Evolutionary conservation across 345 rosid genomes (phyloP).

Genomic region (Populus pruinosa): DNA sequence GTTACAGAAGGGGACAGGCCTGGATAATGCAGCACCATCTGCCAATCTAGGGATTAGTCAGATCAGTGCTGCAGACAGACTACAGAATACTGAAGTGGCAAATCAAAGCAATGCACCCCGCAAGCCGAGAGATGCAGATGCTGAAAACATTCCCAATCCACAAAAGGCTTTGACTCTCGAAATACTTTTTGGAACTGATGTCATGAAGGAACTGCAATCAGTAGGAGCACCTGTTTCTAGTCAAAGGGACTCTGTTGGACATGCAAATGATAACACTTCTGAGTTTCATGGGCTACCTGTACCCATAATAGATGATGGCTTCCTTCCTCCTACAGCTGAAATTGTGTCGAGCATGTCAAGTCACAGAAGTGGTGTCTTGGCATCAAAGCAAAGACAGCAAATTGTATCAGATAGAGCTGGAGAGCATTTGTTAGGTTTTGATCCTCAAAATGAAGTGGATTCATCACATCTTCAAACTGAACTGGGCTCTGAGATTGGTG

Average conservation of each 20-base stretch:
- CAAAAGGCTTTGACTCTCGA: slow-evolving; percentile 79
- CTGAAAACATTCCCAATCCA: slow-evolving; percentile 28
- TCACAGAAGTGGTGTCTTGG: slow-evolving; percentile 24
- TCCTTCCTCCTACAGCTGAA: slow-evolving; percentile 29
- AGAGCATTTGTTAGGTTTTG: slow-evolving; percentile 41
- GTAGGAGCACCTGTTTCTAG: slow-evolving; percentile 57
- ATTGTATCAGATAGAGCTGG: slow-evolving; percentile 41
- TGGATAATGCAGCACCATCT: slow-evolving; percentile 19
- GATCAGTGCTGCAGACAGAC: slow-evolving; percentile 17
- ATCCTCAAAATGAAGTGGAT: slow-evolving; percentile 40
- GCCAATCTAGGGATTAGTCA: slow-evolving; percentile 26
- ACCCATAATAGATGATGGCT: slow-evolving; percentile 26
- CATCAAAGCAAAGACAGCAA: slow-evolving; percentile 41
- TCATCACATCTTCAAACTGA: slow-evolving; percentile 40
- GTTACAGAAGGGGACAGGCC: slow-evolving; percentile 56
- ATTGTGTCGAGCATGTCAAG: slow-evolving; percentile 32
- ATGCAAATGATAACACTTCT: slow-evolving; percentile 38
- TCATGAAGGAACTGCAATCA: slow-evolving; percentile 89
- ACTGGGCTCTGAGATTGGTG: slow-evolving; percentile 38
- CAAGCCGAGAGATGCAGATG: slow-evolving; percentile 39
- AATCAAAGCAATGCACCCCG: slow-evolving; percentile 12
- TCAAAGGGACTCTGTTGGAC: slow-evolving; percentile 31
- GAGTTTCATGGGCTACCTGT: slow-evolving; percentile 37
- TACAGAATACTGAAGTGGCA: slow-evolving; percentile 18
- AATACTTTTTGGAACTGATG: slow-evolving; percentile 88